Evolutionary conservation across 805 yeast genomes (phyloP), one percentile per base, ranked within the genome.

Genomic region (Schwanniomyces pseudopolymorphus): DNA sequence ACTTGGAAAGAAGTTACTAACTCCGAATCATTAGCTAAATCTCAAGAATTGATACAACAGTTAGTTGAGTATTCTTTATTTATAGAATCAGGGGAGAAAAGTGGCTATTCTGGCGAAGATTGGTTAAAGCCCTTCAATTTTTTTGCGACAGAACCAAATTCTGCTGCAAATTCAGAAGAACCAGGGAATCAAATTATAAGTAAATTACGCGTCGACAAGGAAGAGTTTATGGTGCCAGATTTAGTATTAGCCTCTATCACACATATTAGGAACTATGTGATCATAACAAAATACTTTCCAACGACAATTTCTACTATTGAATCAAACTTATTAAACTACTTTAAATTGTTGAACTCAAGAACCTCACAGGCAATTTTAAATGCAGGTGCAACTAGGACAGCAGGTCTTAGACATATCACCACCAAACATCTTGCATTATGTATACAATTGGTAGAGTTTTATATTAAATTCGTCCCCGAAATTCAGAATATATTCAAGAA

Each of bases 1-100:
- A 69, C 69, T 19, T 92, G 98, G 98, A 81, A 79, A 48, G 96
- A 91, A 44, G 79, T 77, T 16, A 78, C 79, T n/a, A 78, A 83
- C 8, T 59, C 79, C 0, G 59, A 67, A 1, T 59, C 60, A 0
- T 61, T 82, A 21, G 21, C 33, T 5, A 49, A 43, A 3, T 43
- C 57, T 11, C 78, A 73, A 51, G 22, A 4, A 0, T 20, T 53
- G 1, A 25, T 67, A 10, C 52, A 69, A 41, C 59, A 63, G 42
- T 41, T 70, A 2, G 22, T 57, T 2, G 60, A 55, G 2, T 66
- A 61, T 40, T 52, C 64, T 3, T 53, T 53, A n/a, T 62, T 46
- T 38, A 42, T 66, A 17, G 60, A 56, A 31, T 46, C 54, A 3
- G 53, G 51, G 26, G 58, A 59, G 2, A 40, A 44, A 5, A 28